phyloP scores from a whole-genome alignment of 1,139 yeast species.

The Sugiyamaella castrensis region DNA sequence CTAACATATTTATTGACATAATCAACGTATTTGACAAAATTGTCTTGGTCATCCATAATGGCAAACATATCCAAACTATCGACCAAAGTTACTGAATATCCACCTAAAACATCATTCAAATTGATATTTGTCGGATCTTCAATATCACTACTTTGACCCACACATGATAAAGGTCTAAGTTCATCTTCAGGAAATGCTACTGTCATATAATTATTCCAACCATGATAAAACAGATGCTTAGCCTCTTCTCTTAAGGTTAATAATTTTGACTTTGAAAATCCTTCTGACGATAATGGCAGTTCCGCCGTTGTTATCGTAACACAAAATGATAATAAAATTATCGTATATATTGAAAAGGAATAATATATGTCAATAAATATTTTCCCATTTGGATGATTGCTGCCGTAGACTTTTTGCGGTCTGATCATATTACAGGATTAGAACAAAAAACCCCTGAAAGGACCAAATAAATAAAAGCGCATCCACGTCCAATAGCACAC shows the following conservation, averaged over 20 bases:
- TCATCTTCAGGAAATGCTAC: slow-evolving; percentile 84
- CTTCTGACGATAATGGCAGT: background rate
- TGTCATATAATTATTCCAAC: slow-evolving; percentile 68
- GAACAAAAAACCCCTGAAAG: no score
- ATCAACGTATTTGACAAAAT: slow-evolving; percentile 50
- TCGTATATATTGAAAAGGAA: no score
- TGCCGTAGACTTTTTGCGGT: no score
- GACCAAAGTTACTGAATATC: slow-evolving; percentile 69
- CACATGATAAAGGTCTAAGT: slow-evolving; percentile 69
- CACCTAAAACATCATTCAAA: slow-evolving; percentile 82
- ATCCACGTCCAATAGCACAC: no score
- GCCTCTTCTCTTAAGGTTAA: slow-evolving; percentile 43
- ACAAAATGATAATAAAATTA: no score
- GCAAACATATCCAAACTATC: slow-evolving; percentile 81
- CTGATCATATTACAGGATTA: no score
- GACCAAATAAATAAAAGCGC: no score
- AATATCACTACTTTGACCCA: slow-evolving; percentile 63
- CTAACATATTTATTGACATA: slow-evolving; percentile 44
- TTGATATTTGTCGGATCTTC: slow-evolving; percentile 52
- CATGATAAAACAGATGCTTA: slow-evolving; percentile 61
- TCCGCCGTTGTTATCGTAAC: no score
- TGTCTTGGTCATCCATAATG: slow-evolving; percentile 60
- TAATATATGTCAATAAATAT: no score
- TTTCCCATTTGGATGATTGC: no score
- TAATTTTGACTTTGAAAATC: background rate